phyloP scores from a whole-genome alignment of 106 monocot species.

The Acanthochlamys bracteata region DNA sequence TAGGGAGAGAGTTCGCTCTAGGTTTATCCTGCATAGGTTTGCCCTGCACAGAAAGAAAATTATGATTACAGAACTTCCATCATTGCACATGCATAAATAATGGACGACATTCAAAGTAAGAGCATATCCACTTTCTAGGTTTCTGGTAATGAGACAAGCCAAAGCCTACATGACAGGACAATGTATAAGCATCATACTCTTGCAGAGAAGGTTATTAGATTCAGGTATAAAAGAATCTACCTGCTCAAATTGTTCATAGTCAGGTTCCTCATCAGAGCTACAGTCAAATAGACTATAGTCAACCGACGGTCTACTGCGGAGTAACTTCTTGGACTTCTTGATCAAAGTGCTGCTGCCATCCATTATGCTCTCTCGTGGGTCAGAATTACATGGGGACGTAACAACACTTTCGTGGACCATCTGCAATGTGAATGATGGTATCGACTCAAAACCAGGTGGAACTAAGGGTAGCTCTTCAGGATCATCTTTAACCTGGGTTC shows the following conservation, averaged over 20 bases:
- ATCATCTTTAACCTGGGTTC: conserved; percentile 21
- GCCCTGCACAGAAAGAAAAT: conserved; percentile 7
- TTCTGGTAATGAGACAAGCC: too few species aligned
- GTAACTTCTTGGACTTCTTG: conserved; percentile 38
- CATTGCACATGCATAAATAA: too few species aligned
- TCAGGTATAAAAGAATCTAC: conserved; percentile 18
- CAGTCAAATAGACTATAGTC: conserved; percentile 47
- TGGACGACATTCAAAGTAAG: too few species aligned
- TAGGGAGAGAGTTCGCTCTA: conserved; percentile 3
- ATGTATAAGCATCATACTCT: too few species aligned
- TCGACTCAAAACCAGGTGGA: conserved; percentile 71
- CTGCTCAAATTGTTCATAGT: conserved; percentile 31
- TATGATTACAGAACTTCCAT: too few species aligned
- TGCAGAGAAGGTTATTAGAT: too few species aligned
- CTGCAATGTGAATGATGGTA: conserved; percentile 38
- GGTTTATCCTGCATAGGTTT: too few species aligned
- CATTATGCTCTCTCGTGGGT: conserved; percentile 8
- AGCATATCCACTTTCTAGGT: too few species aligned
- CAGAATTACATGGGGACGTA: conserved; percentile 11
- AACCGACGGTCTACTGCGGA: conserved; percentile 52
- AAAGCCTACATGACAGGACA: too few species aligned
- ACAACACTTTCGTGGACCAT: conserved; percentile 19
- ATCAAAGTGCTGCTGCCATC: conserved; percentile 15
- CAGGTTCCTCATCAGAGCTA: conserved; percentile 49
- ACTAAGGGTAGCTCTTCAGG: conserved; percentile 32